Conservation (phyloP, 2,329 filamentous ascomycete species). For the Sphaerulina musiva region DNA sequence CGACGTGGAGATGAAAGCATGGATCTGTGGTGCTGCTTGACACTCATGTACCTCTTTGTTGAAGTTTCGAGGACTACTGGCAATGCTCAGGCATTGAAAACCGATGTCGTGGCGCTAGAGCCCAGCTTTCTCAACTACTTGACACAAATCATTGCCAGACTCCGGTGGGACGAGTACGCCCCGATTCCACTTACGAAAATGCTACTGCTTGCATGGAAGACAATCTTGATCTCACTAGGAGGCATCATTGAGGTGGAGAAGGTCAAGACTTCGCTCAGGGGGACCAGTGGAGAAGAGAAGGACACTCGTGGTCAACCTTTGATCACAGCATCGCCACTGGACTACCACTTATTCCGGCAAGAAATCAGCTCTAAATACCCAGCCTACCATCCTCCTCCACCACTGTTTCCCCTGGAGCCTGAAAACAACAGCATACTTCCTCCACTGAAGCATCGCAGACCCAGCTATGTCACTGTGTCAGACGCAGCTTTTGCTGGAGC, state of each 20-base stretch:
- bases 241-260: slow-evolving; percentile 65
- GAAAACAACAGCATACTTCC: slow-evolving; percentile 89
- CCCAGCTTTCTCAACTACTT: slow-evolving; percentile 67
- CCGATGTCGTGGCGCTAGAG: slow-evolving; percentile 32
- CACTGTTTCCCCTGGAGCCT: slow-evolving; percentile 74
- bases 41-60: slow-evolving; percentile 45
- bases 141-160: slow-evolving; percentile 50
- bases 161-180: slow-evolving; percentile 55
- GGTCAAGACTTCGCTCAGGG: slow-evolving; percentile 65
- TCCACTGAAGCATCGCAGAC: slow-evolving; percentile 68
- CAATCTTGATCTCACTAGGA: slow-evolving; percentile 77
- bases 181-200: slow-evolving; percentile 48
- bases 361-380: slow-evolving; percentile 98
- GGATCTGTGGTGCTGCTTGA: slow-evolving; percentile 47
- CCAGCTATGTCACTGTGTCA: slow-evolving; percentile 21
- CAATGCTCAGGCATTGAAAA: slow-evolving; percentile 26
- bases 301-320: slow-evolving; percentile 60
- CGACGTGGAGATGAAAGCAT: slow-evolving; percentile 29
- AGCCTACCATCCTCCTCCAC: slow-evolving; percentile 82
- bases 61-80: slow-evolving; percentile 38
- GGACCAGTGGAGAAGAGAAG: slow-evolving; percentile 49
- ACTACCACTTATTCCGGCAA: slow-evolving; percentile 93
- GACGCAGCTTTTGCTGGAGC: slow-evolving; percentile 42
- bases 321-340: slow-evolving; percentile 86
- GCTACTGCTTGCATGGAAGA: slow-evolving; percentile 83